Evolutionary conservation across 306 rosid species (phyloP), one percentile per base, ranked within the genome.

Genomic region (Lathyrus tuberosus): DNA sequence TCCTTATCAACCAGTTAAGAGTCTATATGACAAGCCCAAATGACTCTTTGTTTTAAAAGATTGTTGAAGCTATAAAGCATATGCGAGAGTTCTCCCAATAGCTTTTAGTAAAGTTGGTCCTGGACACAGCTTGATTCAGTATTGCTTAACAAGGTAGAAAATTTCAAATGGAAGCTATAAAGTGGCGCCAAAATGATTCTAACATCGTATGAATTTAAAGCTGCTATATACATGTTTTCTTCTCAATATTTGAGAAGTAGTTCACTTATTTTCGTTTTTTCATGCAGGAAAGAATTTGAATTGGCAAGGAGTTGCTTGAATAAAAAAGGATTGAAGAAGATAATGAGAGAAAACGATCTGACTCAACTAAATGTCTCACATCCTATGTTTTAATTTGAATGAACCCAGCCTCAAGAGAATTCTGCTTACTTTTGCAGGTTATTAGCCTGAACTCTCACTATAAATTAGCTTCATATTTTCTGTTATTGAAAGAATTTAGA

Each of bases 271-370:
- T 69, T 53, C 52, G 52, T 70, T 59, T 73, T 24, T 69, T 65
- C 73, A 31, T 69, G 42, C 84, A 94, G 99, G 99, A 91, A 86
- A 91, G 99, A 79, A 87, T 94, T 70, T 91, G 98, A 48, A 70
- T 94, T n/a, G 99, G 99, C 76, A 94, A 89, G 83, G 99, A 94
- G 74, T 82, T 94, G 71, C 70, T 94, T 67, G 99, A 94, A 84
- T 97, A 97, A 26, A 94, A 94, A 83, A 87, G 96, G 79, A 91
- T 87, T 35, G 99, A 91, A 79, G 97, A 91, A 73, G 91, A 91
- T 1, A 94, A 94, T 76, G 99, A 94, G 83, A 84, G 96, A 82
- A 94, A 94, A 82, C 79, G 97, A 97, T 94, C 41, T 42, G 83
- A 48, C 41, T 79, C 76, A 60, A 62, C 67, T 71, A 22, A 20